Percentiles rank a stretch among this genome's conserved stretches.
Conservation (phyloP, 306 rosid genomes). For the Quercus suber region DNA sequence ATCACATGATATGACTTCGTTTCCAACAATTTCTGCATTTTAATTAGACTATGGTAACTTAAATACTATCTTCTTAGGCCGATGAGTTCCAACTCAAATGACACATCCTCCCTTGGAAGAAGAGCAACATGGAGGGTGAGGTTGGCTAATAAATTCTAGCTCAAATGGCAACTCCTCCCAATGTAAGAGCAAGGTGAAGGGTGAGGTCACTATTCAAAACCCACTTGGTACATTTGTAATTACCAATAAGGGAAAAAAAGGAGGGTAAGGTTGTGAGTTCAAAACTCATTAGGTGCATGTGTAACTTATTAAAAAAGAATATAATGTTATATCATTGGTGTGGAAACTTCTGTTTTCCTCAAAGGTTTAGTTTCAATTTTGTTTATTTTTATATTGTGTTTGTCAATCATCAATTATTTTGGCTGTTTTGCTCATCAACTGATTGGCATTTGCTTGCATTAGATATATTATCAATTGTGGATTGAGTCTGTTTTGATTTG, state of each 20-base stretch:
- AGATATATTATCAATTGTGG: background rate
- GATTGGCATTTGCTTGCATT: background rate
- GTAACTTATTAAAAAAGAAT: too few species aligned
- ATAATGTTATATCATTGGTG: background rate
- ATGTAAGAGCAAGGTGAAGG: too few species aligned
- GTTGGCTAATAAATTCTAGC: too few species aligned
- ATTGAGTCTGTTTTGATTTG: background rate
- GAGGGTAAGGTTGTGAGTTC: too few species aligned
- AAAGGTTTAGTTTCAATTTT: background rate
- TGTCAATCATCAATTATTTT: background rate
- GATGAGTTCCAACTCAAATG: too few species aligned
- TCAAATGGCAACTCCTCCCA: too few species aligned
- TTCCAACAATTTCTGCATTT: conserved; percentile 1
- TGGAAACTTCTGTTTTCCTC: background rate
- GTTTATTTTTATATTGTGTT: background rate
- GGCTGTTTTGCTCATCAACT: background rate
- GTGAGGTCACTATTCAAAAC: too few species aligned
- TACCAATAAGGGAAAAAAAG: too few species aligned
- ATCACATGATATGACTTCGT: background rate
- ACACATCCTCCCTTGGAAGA: too few species aligned
- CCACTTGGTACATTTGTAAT: too few species aligned
- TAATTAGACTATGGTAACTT: background rate
- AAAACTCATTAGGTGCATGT: too few species aligned
- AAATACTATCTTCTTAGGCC: background rate
- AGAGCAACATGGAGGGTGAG: too few species aligned